Conservation (phyloP, 1,284 basidiomycete species). For the Rhizoctonia solani region DNA sequence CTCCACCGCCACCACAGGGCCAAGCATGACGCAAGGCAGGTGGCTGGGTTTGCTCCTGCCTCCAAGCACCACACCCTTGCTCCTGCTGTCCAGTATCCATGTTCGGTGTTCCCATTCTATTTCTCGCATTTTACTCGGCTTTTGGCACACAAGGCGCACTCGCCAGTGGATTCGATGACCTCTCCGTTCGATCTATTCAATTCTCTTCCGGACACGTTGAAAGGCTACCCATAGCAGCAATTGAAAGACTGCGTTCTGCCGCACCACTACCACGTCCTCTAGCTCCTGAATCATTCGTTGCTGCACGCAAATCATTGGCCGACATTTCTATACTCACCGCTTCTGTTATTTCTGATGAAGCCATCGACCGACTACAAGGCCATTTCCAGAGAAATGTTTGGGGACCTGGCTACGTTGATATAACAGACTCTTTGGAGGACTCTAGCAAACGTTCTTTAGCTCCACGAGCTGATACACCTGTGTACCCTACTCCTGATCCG, state of each 20-base stretch:
- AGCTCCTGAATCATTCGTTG: conserved; percentile 1
- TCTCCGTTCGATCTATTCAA: conserved; percentile 8
- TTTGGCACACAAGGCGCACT: not conserved
- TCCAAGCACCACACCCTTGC: too few species aligned
- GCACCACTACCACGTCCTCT: conserved; percentile 4
- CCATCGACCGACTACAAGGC: conserved; percentile 20
- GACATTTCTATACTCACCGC: not conserved
- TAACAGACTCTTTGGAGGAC: conserved; percentile 8
- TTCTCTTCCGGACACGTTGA: conserved; percentile 16
- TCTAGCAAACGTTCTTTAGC: not conserved
- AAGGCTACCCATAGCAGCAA: not conserved
- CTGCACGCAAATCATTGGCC: not conserved
- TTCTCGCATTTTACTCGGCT: not conserved
- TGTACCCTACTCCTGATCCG: conserved; percentile 23
- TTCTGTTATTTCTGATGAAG: conserved; percentile 16
- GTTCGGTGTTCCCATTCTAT: not conserved
- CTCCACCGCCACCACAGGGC: too few species aligned
- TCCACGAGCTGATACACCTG: not conserved
- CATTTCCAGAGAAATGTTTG: conserved; percentile 14
- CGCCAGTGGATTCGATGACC: conserved; percentile 1
- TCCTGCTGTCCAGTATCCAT: not conserved
- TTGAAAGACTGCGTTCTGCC: conserved; percentile 6
- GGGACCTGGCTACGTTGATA: conserved; percentile 33
- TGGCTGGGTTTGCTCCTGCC: too few species aligned
- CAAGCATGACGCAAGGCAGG: too few species aligned